Percentiles rank a stretch among this genome's conserved stretches.
Evolutionary conservation across 1,284 basidiomycete genomes (phyloP).

Genomic region (Ustilago tritici): DNA sequence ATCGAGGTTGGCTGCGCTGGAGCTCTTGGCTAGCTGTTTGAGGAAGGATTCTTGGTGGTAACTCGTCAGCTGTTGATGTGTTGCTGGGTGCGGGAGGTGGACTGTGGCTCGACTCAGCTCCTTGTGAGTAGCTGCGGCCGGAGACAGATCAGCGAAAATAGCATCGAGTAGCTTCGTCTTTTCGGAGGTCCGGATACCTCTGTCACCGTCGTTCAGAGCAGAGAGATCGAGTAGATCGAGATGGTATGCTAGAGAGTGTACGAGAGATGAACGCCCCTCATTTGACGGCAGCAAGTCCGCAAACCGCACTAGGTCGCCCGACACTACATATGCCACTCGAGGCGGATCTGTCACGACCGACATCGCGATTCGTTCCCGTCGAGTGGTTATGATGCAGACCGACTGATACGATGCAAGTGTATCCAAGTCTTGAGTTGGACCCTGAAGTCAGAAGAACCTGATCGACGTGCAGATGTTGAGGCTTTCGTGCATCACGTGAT

Average conservation of each 20-base stretch:
- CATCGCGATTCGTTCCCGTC: slow-evolving; percentile 7
- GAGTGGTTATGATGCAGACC: background rate
- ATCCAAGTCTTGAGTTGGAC: background rate
- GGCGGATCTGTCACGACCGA: slow-evolving; percentile 3
- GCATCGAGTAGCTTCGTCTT: slow-evolving; percentile 3
- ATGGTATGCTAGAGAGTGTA: slow-evolving; percentile 76
- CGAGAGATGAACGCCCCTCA: slow-evolving; percentile 79
- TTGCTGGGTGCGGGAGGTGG: slow-evolving; percentile 16
- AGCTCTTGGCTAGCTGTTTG: slow-evolving; percentile 21
- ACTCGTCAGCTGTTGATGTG: slow-evolving; percentile 24
- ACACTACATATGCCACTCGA: slow-evolving; percentile 74
- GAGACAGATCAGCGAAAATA: background rate
- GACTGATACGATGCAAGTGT: too few species aligned
- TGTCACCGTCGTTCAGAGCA: slow-evolving; percentile 7
- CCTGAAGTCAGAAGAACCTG: background rate
- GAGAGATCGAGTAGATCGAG: slow-evolving; percentile 48
- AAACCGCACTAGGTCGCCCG: slow-evolving; percentile 75
- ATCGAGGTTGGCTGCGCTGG: slow-evolving; percentile 8
- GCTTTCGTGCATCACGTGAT: too few species aligned
- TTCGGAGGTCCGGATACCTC: background rate
- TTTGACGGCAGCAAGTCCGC: slow-evolving; percentile 83
- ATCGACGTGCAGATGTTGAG: background rate
- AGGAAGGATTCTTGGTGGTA: slow-evolving; percentile 39
- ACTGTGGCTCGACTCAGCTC: slow-evolving; percentile 16
- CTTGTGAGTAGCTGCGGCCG: background rate